Evolutionary conservation across 1,284 basidiomycete genomes (phyloP).

Genomic region (Cutaneotrichosporon daszewskae): DNA sequence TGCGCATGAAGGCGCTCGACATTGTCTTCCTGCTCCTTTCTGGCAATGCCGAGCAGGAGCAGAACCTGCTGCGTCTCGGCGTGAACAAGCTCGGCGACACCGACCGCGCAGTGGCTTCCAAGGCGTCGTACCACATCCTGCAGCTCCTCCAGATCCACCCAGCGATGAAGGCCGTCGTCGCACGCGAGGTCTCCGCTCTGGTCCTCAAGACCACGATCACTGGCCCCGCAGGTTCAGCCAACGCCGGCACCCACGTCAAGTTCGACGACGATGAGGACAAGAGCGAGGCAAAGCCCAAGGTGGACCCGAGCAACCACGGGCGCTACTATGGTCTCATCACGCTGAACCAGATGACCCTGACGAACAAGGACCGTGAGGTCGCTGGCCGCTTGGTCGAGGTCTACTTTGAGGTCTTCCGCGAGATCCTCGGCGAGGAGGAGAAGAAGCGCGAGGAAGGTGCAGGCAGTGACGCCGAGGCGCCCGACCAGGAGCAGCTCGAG

Average conservation of each 20-base stretch:
- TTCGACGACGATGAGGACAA: constrained; percentile 47
- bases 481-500: constrained; percentile 38
- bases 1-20: constrained; percentile 71
- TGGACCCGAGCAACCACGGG: constrained; percentile 59
- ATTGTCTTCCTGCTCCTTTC: constrained; percentile 74
- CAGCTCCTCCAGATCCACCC: constrained; percentile 88
- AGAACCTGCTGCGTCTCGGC: constrained; percentile 84
- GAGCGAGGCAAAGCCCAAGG: constrained; percentile 31
- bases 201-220: constrained; percentile 60
- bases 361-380: constrained; percentile 64
- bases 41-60: constrained; percentile 94
- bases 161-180: constrained; percentile 85
- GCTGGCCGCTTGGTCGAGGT: constrained; percentile 80
- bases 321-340: constrained; percentile 90
- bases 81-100: constrained; percentile 95
- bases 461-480: constrained; percentile 41
- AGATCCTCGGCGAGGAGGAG: constrained; percentile 61
- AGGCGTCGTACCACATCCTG: constrained; percentile 82
- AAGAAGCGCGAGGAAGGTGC: constrained; percentile 38
- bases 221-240: constrained; percentile 48
- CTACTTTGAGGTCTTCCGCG: constrained; percentile 94
- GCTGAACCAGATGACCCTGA: constrained; percentile 86
- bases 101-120: constrained; percentile 81
- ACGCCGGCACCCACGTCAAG: constrained; percentile 37
- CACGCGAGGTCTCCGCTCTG: constrained; percentile 77